phyloP scores from a whole-genome alignment of 2,329 filamentous ascomycete genomes.

The Alternaria sp. region DNA sequence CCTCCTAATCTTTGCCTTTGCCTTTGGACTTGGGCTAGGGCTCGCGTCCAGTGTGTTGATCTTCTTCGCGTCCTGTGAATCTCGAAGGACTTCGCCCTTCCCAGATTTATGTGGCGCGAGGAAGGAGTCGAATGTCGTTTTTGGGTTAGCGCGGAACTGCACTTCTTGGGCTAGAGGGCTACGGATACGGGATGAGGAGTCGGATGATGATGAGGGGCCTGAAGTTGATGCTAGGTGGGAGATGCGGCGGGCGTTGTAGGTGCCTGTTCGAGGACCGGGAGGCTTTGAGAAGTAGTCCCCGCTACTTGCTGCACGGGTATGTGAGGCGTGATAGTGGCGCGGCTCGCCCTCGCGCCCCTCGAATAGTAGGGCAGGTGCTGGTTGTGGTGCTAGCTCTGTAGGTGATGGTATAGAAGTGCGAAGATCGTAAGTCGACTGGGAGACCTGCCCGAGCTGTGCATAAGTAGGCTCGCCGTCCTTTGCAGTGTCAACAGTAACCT shows the following conservation, averaged over 20 bases:
- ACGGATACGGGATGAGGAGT: conserved; percentile 15
- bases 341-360: neutral
- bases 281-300: conserved; percentile 21
- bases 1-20: neutral
- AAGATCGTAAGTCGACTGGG: conserved; percentile 17
- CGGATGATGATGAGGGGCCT: neutral
- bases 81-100: conserved; percentile 36
- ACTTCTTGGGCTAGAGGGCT: conserved; percentile 25
- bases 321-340: neutral
- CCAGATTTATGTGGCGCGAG: conserved; percentile 38
- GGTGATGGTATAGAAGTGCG: conserved; percentile 14
- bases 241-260: neutral
- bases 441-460: conserved; percentile 11
- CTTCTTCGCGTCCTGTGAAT: conserved; percentile 23
- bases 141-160: conserved; percentile 19
- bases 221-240: conserved; percentile 8
- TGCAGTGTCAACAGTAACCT: conserved; percentile 11
- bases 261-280: neutral
- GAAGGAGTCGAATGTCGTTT: conserved; percentile 39
- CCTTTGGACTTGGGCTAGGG: neutral
- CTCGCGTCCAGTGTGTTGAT: neutral
- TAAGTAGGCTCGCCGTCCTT: conserved; percentile 16
- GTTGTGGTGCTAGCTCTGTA: neutral
- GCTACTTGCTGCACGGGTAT: conserved; percentile 17
- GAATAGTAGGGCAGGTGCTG: neutral